Conservation (phyloP, 2,329 filamentous ascomycete genomes). For the Lachnellula occidentalis region DNA sequence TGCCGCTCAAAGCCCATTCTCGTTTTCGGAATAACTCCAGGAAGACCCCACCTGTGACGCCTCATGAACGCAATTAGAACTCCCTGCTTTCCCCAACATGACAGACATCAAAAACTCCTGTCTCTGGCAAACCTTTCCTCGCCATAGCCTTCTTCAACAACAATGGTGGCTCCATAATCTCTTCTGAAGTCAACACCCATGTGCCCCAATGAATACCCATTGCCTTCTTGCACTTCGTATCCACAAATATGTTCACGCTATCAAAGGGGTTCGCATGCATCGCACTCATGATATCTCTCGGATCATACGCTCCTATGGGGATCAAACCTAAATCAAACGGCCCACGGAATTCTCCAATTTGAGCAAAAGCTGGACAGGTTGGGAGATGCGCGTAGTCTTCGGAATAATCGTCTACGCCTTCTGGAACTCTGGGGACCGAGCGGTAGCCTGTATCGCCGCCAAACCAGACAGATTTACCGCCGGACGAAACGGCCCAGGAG, state of each 20-base stretch:
- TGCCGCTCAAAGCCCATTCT: no score
- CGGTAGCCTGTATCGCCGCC: constrained; percentile 90
- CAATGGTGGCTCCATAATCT: constrained; percentile 75
- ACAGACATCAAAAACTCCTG: constrained; percentile 74
- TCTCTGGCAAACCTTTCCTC: constrained; percentile 60
- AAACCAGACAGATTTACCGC: constrained; percentile 77
- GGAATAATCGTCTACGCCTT: constrained; percentile 64
- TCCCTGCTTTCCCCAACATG: constrained; percentile 79
- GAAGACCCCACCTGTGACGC: no score
- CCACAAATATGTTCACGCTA: constrained; percentile 80
- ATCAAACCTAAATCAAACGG: constrained; percentile 90
- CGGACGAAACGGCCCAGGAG: constrained; percentile 74
- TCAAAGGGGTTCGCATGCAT: constrained; percentile 87
- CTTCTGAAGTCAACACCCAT: constrained; percentile 73
- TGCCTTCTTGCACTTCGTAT: constrained; percentile 71
- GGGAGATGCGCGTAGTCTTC: constrained; percentile 62
- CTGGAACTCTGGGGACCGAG: constrained; percentile 59
- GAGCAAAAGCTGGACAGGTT: constrained; percentile 74
- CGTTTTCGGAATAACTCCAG: no score
- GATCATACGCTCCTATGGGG: constrained; percentile 85
- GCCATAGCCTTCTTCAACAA: constrained; percentile 67
- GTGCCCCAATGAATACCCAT: constrained; percentile 92
- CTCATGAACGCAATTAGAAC: constrained; percentile 43
- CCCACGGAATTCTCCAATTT: constrained; percentile 74
- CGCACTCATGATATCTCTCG: constrained; percentile 64